Percentiles rank a stretch among this genome's conserved stretches.
These are phyloP conservation scores for Verticillium nubilum DNA, from an alignment of 2,329 filamentous ascomycete species.

Conservation along the genomic window DNA sequence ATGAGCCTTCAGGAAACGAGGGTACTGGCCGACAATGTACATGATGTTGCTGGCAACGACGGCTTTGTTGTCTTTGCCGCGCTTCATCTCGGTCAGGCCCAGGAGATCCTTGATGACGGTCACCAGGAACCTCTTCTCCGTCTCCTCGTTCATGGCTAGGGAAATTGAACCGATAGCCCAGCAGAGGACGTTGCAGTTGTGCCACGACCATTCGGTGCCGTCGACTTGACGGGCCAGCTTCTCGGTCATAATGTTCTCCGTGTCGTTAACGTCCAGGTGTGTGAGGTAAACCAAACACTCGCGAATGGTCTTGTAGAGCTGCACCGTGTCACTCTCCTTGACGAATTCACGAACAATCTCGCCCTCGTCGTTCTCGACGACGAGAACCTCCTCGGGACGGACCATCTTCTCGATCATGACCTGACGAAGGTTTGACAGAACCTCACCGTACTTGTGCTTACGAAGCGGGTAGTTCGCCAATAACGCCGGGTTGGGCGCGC, in stretches of 20 bases:
- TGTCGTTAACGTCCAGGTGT: conserved; percentile 94
- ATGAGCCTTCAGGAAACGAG: conserved; percentile 95
- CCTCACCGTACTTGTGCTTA: conserved; percentile 96
- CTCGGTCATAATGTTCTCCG: conserved; percentile 98
- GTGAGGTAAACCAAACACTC: conserved; percentile 97
- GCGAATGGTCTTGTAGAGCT: conserved; percentile 97
- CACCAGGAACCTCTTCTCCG: conserved; percentile 95
- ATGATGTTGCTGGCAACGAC: conserved; percentile 99
- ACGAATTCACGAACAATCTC: conserved; percentile 99
- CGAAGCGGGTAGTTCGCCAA: conserved; percentile 86
- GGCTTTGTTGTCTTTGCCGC: conserved; percentile 98
- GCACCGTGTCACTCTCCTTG: conserved; percentile 98
- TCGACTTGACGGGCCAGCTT: conserved; percentile 95
- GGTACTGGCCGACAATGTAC: conserved; percentile 99
- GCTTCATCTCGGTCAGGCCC: conserved; percentile 97
- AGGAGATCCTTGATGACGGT: conserved; percentile 98
- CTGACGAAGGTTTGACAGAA: conserved; percentile 86
- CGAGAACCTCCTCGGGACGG: conserved; percentile 90
- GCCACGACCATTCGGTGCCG: conserved; percentile 96
- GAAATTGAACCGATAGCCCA: conserved; percentile 99
- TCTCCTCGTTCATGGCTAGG: conserved; percentile 98
- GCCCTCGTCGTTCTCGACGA: conserved; percentile 99
- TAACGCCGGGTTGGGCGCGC: conserved; percentile 78
- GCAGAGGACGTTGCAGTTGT: conserved; percentile 98
- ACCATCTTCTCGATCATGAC: conserved; percentile 99